Evolutionary conservation across 495 filamentous ascomycete species (phyloP).

Genomic region (Aspergillus sclerotiicarbonarius): DNA sequence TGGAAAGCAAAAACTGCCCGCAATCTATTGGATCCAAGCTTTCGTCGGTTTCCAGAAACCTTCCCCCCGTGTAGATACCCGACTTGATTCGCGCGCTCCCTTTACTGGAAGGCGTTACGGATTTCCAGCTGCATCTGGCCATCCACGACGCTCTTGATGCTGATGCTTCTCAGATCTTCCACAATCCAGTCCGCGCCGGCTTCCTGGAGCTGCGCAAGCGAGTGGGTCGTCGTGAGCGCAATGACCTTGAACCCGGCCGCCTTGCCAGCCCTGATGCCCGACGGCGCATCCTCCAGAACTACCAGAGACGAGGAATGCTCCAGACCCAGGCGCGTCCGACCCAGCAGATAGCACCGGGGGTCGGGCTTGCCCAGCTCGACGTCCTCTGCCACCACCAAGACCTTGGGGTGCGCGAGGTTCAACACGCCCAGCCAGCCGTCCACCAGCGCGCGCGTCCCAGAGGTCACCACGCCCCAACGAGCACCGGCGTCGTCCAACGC

Average conservation of each 20-base stretch:
- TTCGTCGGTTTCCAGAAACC: neutral
- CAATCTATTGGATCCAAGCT: slow-evolving; percentile 2
- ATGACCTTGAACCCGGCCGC: slow-evolving; percentile 86
- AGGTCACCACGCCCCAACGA: slow-evolving; percentile 92
- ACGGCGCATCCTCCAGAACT: slow-evolving; percentile 90
- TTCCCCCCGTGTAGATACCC: neutral
- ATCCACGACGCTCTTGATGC: slow-evolving; percentile 49
- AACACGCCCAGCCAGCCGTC: slow-evolving; percentile 83
- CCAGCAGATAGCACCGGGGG: slow-evolving; percentile 79
- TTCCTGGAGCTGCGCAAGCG: slow-evolving; percentile 61
- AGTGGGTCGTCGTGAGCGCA: slow-evolving; percentile 84
- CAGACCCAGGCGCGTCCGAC: slow-evolving; percentile 61
- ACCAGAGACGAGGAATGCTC: slow-evolving; percentile 55
- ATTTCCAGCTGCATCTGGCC: slow-evolving; percentile 57
- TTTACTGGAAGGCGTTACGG: slow-evolving; percentile 42
- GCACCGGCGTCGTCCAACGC: slow-evolving; percentile 55
- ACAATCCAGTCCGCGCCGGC: slow-evolving; percentile 89
- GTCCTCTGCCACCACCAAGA: slow-evolving; percentile 82
- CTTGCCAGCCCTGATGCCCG: slow-evolving; percentile 86
- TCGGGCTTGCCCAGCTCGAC: slow-evolving; percentile 82
- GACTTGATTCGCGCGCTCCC: neutral
- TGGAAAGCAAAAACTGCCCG: neutral
- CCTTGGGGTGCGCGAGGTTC: slow-evolving; percentile 66
- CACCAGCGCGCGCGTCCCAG: slow-evolving; percentile 77
- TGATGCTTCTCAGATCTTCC: slow-evolving; percentile 70